Conservation (phyloP, 768 basidiomycete species). For the Lentinus tigrinus region DNA sequence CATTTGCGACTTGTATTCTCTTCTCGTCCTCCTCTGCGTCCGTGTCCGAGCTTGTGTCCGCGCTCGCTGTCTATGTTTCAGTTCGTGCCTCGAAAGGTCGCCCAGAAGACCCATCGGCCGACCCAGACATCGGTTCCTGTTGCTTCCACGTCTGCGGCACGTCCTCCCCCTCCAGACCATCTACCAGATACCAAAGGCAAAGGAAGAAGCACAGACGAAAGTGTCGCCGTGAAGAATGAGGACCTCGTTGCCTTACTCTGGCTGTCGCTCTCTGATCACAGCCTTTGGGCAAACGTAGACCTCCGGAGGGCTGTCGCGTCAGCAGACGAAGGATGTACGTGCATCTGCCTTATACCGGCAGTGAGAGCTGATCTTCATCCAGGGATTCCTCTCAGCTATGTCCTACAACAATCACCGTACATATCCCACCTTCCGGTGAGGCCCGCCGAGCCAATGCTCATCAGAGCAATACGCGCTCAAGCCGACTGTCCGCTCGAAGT, state of each 20-base stretch:
- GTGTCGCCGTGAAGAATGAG: conserved; percentile 32
- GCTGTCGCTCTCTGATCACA: conserved; percentile 70
- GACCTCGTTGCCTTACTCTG: conserved; percentile 51
- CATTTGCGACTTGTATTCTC: too few relatives aligned
- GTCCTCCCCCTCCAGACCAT: conserved; percentile 6
- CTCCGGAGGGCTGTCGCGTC: conserved; percentile 42
- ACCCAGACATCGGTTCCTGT: neutral
- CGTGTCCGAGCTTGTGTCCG: too few relatives aligned
- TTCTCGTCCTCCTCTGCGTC: too few relatives aligned
- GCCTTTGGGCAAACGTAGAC: conserved; percentile 63
- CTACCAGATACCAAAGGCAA: conserved; percentile 13
- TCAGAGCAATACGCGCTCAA: conserved; percentile 58
- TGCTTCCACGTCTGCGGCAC: conserved; percentile 4
- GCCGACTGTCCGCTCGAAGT: conserved; percentile 51
- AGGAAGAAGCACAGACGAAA: conserved; percentile 23
- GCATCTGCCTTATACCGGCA: conserved; percentile 2
- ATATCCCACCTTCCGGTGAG: conserved; percentile 22
- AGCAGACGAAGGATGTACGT: conserved; percentile 52
- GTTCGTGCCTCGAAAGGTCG: conserved; percentile 49
- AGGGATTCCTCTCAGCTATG: conserved; percentile 62
- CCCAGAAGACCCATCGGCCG: conserved; percentile 29
- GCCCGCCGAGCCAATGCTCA: conserved; percentile 46
- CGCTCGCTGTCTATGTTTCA: conserved; percentile 35
- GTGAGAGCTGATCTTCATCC: conserved; percentile 15
- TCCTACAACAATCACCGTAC: conserved; percentile 42